Percentiles rank a stretch among this genome's conserved stretches.
These are phyloP conservation scores for Pilatotrama ljubarskyi DNA, from an alignment of 768 basidiomycete species.

Conservation along the genomic window DNA sequence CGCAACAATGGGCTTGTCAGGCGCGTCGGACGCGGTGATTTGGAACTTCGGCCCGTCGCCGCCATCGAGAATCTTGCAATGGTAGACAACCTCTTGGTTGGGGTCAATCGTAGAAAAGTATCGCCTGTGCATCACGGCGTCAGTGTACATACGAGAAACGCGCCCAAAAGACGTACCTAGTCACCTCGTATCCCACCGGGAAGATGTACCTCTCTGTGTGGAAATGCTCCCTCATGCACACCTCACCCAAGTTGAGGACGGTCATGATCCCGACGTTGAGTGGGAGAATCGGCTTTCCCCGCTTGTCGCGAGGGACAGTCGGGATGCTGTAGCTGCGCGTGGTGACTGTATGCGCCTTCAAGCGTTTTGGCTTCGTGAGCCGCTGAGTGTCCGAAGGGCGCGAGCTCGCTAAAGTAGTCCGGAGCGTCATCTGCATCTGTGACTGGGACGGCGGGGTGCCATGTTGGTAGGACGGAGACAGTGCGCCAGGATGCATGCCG, in stretches of 20 bases:
- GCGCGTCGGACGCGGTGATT: constrained; percentile 72
- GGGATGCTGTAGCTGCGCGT: constrained; percentile 78
- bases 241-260: constrained; percentile 68
- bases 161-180: constrained; percentile 49
- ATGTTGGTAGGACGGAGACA: constrained; percentile 21
- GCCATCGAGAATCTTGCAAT: constrained; percentile 82
- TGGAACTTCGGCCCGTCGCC: constrained; percentile 87
- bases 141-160: background rate
- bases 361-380: constrained; percentile 68
- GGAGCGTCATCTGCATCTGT: constrained; percentile 33
- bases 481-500: constrained; percentile 23
- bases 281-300: constrained; percentile 69
- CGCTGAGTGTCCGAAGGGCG: constrained; percentile 35
- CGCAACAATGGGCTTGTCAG: constrained; percentile 72
- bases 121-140: constrained; percentile 46
- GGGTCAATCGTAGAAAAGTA: constrained; percentile 79
- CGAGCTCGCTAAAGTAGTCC: constrained; percentile 32
- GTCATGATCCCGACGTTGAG: constrained; percentile 88
- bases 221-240: constrained; percentile 82
- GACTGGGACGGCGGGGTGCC: constrained; percentile 25
- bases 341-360: constrained; percentile 80
- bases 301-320: constrained; percentile 73
- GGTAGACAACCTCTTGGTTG: constrained; percentile 66
- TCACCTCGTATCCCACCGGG: constrained; percentile 84
- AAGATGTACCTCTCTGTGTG: constrained; percentile 89